Percentiles rank a stretch among this genome's conserved stretches.
Conservation (phyloP, 164 flowering plant genomes). For the Litsea cubeba region DNA sequence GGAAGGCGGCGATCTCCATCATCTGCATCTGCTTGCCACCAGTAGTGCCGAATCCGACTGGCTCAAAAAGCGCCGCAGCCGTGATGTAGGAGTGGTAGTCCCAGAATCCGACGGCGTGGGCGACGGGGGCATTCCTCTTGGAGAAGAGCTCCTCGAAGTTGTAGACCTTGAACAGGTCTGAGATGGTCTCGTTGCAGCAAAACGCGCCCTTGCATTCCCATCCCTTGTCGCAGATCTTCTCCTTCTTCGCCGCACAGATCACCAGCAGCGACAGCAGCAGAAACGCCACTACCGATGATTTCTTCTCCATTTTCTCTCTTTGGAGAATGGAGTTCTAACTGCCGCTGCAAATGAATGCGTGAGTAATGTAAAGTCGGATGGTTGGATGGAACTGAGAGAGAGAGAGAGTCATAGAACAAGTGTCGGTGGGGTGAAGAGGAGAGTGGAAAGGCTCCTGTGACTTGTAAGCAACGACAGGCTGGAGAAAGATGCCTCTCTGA, state of each 20-base stretch:
- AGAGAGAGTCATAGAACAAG: not conserved
- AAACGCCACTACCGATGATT: too few relatives aligned
- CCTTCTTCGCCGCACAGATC: constrained; percentile 16
- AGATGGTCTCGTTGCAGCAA: constrained; percentile 81
- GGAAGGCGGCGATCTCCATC: constrained; percentile 87
- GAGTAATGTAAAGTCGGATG: not conserved
- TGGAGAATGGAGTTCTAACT: not conserved
- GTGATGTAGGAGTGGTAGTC: constrained; percentile 72
- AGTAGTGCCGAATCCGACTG: constrained; percentile 82
- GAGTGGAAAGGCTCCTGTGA: too few relatives aligned
- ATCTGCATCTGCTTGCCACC: constrained; percentile 64
- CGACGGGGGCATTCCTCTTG: constrained; percentile 76
- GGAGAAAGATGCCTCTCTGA: not conserved
- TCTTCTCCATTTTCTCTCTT: not conserved
- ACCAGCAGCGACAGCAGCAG: not conserved
- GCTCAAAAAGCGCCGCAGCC: constrained; percentile 59
- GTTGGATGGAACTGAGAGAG: not conserved
- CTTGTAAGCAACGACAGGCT: not conserved
- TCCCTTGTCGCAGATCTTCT: constrained; percentile 51
- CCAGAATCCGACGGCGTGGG: constrained; percentile 87
- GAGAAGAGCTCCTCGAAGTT: constrained; percentile 85
- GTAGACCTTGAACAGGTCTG: constrained; percentile 64
- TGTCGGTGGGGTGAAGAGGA: not conserved
- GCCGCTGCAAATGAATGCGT: not conserved
- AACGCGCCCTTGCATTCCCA: constrained; percentile 74